Percentiles rank a stretch among this genome's conserved stretches.
Evolutionary conservation across 352 stramenopile genomes (phyloP).

Genomic region (Phytophthora capsici): DNA sequence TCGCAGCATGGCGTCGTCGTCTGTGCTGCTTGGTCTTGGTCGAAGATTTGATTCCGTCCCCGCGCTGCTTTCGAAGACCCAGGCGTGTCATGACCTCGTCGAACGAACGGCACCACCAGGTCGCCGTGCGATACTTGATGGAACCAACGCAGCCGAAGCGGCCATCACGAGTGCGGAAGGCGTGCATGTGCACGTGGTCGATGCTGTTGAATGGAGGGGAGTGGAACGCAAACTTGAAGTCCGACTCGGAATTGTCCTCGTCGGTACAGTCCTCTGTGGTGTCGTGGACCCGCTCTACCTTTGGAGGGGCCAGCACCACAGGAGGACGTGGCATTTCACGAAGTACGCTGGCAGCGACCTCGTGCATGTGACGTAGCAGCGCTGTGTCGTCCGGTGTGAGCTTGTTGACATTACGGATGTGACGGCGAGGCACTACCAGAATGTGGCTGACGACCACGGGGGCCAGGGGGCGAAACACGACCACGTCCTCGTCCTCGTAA

Average conservation of each 20-base stretch:
- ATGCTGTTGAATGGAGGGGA: slow-evolving; percentile 90
- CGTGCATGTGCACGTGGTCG: slow-evolving; percentile 91
- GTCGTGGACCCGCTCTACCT: slow-evolving; percentile 25
- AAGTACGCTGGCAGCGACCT: slow-evolving; percentile 66
- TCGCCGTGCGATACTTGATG: slow-evolving; percentile 88
- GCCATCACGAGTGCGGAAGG: slow-evolving; percentile 66
- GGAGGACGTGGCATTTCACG: slow-evolving; percentile 40
- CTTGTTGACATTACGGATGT: slow-evolving; percentile 89
- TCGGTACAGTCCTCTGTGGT: slow-evolving; percentile 18
- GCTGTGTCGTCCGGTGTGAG: slow-evolving; percentile 62
- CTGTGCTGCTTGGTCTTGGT: slow-evolving; percentile 18
- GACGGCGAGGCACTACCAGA: slow-evolving; percentile 79
- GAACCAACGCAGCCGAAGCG: slow-evolving; percentile 69
- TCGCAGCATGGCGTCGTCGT: slow-evolving; percentile 23
- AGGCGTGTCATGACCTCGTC: slow-evolving; percentile 71
- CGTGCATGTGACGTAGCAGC: slow-evolving; percentile 74
- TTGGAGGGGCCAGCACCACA: slow-evolving; percentile 24
- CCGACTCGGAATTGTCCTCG: slow-evolving; percentile 39
- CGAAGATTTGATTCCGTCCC: slow-evolving; percentile 8
- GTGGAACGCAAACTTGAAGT: slow-evolving; percentile 86
- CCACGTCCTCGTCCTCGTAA: slow-evolving; percentile 81
- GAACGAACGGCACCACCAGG: slow-evolving; percentile 89
- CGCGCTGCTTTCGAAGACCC: slow-evolving; percentile 18
- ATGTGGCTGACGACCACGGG: slow-evolving; percentile 79
- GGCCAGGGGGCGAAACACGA: slow-evolving; percentile 76